Conservation (phyloP, 2,329 filamentous ascomycete species). For the Ceratocystis huliohia region DNA sequence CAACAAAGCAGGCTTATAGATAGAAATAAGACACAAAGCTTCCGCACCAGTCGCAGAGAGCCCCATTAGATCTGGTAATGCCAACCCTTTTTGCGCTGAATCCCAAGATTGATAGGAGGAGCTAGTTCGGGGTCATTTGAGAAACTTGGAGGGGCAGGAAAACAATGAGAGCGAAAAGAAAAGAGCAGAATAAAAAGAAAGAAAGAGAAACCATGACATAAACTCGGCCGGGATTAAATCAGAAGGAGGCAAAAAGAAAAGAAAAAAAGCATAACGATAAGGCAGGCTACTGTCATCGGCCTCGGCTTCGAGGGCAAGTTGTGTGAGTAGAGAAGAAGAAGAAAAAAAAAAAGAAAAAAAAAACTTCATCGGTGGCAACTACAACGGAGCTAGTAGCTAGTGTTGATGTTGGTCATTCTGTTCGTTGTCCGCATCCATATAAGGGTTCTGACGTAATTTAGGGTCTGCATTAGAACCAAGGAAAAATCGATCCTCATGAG, state of each 20-base stretch:
- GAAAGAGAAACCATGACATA: neutral
- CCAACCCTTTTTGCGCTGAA: neutral
- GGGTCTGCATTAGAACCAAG: neutral
- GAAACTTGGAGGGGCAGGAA: neutral
- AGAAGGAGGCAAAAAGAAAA: neutral
- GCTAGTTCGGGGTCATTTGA: neutral
- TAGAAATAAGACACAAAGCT: constrained; percentile 3
- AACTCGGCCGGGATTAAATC: neutral
- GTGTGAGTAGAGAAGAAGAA: neutral
- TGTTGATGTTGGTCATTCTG: neutral
- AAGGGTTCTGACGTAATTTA: neutral
- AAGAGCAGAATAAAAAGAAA: neutral
- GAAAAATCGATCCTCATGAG: neutral
- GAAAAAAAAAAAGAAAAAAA: neutral
- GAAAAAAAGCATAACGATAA: neutral
- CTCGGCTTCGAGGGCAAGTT: neutral
- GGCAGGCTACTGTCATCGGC: neutral
- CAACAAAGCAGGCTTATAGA: neutral
- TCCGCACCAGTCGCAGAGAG: constrained; percentile 3
- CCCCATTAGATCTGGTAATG: neutral
- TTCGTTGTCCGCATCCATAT: neutral
- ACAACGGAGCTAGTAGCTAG: neutral
- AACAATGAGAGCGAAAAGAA: neutral
- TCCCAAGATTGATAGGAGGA: neutral
- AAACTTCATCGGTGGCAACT: neutral